phyloP scores from a whole-genome alignment of 306 rosid species.

The Fragaria vesca region DNA sequence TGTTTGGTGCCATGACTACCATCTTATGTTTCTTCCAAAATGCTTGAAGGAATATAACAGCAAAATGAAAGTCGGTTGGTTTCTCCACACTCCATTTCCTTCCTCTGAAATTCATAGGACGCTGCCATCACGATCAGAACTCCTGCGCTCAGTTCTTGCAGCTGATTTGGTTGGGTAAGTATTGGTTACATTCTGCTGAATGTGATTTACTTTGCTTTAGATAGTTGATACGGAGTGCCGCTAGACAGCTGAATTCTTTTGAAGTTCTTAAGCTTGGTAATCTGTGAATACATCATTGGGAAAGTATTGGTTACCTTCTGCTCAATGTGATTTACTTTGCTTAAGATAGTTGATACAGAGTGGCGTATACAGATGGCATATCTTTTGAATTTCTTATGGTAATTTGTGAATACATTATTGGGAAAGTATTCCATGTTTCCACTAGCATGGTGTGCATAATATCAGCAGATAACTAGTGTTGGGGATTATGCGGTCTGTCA shows the following conservation, averaged over 20 bases:
- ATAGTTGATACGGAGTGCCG: not conserved
- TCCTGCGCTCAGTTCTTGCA: slow-evolving; percentile 81
- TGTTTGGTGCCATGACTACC: slow-evolving; percentile 97
- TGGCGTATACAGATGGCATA: not conserved
- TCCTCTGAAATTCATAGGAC: slow-evolving; percentile 93
- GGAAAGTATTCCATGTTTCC: too few species aligned
- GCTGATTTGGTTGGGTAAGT: slow-evolving; percentile 92
- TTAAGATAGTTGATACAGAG: not conserved
- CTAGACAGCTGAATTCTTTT: not conserved
- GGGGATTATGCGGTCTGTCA: not conserved
- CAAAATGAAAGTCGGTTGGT: slow-evolving; percentile 93
- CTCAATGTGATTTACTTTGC: not conserved
- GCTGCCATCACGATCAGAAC: slow-evolving; percentile 84
- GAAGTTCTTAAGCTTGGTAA: not conserved
- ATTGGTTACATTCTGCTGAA: slow-evolving; percentile 8
- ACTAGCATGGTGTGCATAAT: too few species aligned
- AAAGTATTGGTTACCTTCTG: not conserved
- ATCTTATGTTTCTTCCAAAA: slow-evolving; percentile 90
- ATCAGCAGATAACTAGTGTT: too few species aligned
- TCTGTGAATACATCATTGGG: not conserved
- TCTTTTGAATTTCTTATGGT: not conserved
- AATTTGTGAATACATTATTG: not conserved
- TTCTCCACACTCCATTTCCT: slow-evolving; percentile 93
- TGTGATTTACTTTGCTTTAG: not conserved
- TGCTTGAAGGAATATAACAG: slow-evolving; percentile 69